A percentile compares a stretch with the other conserved stretches of the same genome.
Evolutionary conservation across 2,329 filamentous ascomycete genomes (phyloP).

Genomic region (Fusarium secorum): DNA sequence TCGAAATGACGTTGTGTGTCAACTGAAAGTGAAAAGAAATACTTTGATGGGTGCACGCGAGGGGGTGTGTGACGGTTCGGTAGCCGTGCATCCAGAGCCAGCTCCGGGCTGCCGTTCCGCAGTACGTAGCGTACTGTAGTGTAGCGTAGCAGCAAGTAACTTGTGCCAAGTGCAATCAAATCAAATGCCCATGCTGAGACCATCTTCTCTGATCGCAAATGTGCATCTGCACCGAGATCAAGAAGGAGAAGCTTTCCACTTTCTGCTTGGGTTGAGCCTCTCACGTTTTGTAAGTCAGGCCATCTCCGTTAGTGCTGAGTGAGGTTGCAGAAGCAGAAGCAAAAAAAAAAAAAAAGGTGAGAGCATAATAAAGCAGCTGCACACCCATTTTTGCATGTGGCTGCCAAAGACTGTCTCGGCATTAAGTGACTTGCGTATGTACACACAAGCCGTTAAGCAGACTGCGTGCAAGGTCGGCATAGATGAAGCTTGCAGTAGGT

Average conservation of each 20-base stretch:
- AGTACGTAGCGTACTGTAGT: neutral
- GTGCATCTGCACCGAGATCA: conserved; percentile 32
- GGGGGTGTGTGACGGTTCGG: conserved; percentile 28
- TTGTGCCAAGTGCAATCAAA: conserved; percentile 36
- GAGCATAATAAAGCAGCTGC: conserved; percentile 5
- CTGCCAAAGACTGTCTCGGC: conserved; percentile 30
- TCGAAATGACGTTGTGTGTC: conserved; percentile 22
- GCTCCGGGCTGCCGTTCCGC: conserved; percentile 35
- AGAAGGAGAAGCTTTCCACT: conserved; percentile 16
- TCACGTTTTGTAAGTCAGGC: conserved; percentile 36
- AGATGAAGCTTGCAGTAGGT: conserved; percentile 72
- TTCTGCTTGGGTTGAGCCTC: conserved; percentile 25
- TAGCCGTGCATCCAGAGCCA: conserved; percentile 38
- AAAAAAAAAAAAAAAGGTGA: neutral
- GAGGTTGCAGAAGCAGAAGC: conserved; percentile 1
- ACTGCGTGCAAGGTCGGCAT: conserved; percentile 65
- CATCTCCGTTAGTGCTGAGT: conserved; percentile 18
- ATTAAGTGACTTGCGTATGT: conserved; percentile 3
- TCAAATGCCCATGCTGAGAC: conserved; percentile 27
- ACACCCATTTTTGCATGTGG: conserved; percentile 23
- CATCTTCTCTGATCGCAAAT: conserved; percentile 23
- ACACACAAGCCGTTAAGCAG: conserved; percentile 34
- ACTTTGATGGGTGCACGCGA: conserved; percentile 26
- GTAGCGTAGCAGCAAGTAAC: neutral
- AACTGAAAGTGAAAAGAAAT: neutral